Conservation (phyloP, 2,329 filamentous ascomycete species). For the Talaromyces sp. region DNA sequence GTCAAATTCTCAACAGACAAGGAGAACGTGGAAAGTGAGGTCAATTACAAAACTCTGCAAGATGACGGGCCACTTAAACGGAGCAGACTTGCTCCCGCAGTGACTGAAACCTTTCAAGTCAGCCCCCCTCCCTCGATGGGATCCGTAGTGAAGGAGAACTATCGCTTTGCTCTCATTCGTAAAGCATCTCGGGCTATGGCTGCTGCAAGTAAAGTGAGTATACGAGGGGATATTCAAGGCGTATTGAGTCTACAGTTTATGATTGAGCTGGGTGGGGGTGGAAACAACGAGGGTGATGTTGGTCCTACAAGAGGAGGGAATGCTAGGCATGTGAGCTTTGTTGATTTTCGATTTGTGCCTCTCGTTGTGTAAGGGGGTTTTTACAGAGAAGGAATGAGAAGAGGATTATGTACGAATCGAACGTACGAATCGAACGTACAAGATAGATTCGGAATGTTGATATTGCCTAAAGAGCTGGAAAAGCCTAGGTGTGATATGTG, state of each 20-base stretch:
- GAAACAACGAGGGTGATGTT: conserved; percentile 17
- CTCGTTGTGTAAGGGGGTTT: conserved; percentile 42
- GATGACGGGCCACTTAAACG: conserved; percentile 31
- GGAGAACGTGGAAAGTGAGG: conserved; percentile 24
- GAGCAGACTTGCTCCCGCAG: conserved; percentile 37
- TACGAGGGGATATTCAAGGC: conserved; percentile 80
- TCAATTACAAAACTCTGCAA: conserved; percentile 30
- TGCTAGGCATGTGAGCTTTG: conserved; percentile 36
- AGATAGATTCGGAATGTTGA: background rate
- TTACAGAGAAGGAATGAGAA: conserved; percentile 21
- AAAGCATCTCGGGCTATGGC: conserved; percentile 89
- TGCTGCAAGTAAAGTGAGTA: conserved; percentile 83
- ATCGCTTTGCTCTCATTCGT: conserved; percentile 82
- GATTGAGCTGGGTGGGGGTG: conserved; percentile 66
- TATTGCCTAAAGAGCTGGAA: too few species aligned
- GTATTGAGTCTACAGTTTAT: conserved; percentile 95
- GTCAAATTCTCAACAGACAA: conserved; percentile 55
- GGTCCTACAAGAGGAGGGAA: conserved; percentile 19
- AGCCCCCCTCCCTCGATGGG: conserved; percentile 51
- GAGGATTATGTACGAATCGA: conserved; percentile 10
- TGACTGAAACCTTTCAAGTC: conserved; percentile 50
- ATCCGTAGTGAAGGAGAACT: conserved; percentile 67
- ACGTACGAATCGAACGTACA: too few species aligned
- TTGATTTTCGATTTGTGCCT: conserved; percentile 46
- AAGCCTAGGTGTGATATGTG: too few species aligned